These are phyloP conservation scores for Geranomyces variabilis DNA, from an alignment of 192 early-diverging fungal genomes.

Conservation along the genomic window DNA sequence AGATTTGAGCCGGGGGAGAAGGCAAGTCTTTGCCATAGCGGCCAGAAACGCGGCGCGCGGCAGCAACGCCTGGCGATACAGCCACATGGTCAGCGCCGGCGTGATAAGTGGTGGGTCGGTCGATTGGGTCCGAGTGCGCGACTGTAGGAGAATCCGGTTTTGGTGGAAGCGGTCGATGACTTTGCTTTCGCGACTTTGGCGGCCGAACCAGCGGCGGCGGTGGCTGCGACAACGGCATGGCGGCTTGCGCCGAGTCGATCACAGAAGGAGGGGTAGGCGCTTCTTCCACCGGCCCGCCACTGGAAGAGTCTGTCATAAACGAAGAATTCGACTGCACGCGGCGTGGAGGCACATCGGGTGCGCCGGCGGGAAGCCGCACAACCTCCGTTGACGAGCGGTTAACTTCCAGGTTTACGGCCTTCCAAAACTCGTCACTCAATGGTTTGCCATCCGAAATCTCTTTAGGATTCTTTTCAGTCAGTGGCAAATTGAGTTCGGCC, in stretches of 20 bases:
- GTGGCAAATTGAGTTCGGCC: too few relatives aligned
- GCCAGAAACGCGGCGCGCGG: not conserved
- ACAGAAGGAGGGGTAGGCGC: too few relatives aligned
- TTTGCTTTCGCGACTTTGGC: not conserved
- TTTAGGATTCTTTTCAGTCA: too few relatives aligned
- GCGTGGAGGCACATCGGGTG: too few relatives aligned
- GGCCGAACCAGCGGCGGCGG: not conserved
- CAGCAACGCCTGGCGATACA: not conserved
- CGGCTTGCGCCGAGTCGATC: not conserved
- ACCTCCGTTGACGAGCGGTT: not conserved
- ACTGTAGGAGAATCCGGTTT: too few relatives aligned
- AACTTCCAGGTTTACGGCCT: not conserved
- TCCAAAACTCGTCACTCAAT: constrained; percentile 23
- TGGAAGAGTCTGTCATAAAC: constrained; percentile 1
- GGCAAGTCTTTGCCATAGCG: constrained; percentile 14
- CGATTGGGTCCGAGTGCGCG: too few relatives aligned
- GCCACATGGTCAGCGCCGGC: too few relatives aligned
- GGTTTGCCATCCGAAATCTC: not conserved
- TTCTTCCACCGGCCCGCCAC: not conserved
- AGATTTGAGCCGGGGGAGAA: not conserved
- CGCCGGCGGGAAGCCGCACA: too few relatives aligned
- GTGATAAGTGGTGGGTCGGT: too few relatives aligned
- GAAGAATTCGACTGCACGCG: not conserved
- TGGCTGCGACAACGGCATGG: not conserved
- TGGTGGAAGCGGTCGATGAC: constrained; percentile 8